Conservation (phyloP, 1,284 basidiomycete genomes). For the Sanghuangporus sanghuang region DNA sequence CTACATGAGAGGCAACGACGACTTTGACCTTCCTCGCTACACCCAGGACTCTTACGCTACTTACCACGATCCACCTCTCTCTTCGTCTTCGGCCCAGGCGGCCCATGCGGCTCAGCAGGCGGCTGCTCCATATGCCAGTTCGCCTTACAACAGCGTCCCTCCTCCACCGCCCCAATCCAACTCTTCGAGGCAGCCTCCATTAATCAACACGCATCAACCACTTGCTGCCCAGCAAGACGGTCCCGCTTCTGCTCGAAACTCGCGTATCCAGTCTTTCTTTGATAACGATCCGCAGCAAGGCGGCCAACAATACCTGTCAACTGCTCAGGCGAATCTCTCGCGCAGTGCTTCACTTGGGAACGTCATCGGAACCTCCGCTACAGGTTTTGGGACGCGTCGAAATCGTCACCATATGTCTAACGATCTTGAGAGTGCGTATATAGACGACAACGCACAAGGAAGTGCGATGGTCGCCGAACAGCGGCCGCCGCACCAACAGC, state of each 20-base stretch:
- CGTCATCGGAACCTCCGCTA: constrained; percentile 30
- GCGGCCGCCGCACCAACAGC: constrained; percentile 11
- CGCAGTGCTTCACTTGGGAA: constrained; percentile 62
- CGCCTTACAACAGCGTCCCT: constrained; percentile 34
- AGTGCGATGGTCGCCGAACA: not conserved
- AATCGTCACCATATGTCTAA: constrained; percentile 59
- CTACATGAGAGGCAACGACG: constrained; percentile 49
- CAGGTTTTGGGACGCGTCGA: constrained; percentile 32
- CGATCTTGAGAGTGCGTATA: constrained; percentile 64
- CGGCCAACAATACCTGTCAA: constrained; percentile 46
- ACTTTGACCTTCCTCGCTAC: constrained; percentile 78
- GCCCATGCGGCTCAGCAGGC: constrained; percentile 45
- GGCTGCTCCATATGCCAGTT: constrained; percentile 35
- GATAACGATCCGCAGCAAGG: constrained; percentile 51
- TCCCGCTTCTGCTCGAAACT: constrained; percentile 43
- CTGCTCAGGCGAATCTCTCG: constrained; percentile 46
- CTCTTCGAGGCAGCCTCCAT: constrained; percentile 22
- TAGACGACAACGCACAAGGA: constrained; percentile 25
- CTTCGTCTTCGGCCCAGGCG: constrained; percentile 55
- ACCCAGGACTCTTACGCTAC: constrained; percentile 44
- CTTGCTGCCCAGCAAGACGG: constrained; percentile 28
- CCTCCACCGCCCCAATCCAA: constrained; percentile 37
- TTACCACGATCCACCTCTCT: constrained; percentile 54
- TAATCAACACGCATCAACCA: constrained; percentile 29
- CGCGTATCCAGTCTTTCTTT: constrained; percentile 57